Evolutionary conservation across 2,329 filamentous ascomycete genomes (phyloP).

Genomic region (Akanthomyces lecanii): DNA sequence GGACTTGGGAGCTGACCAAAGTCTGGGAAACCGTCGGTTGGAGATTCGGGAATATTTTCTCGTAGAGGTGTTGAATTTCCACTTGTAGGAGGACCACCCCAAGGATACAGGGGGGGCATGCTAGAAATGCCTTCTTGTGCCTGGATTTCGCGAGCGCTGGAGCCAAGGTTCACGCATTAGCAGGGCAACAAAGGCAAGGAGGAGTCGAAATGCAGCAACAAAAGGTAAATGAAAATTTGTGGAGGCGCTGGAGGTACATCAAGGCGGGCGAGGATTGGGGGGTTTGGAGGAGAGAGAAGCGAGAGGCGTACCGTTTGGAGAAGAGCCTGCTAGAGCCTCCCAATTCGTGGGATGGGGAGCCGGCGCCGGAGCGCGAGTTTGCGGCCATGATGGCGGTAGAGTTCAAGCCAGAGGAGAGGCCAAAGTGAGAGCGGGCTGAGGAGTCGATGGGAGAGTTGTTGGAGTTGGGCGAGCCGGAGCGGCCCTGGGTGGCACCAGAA

Average conservation of each 20-base stretch:
- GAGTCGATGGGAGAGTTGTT: constrained; percentile 78
- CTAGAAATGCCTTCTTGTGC: constrained; percentile 83
- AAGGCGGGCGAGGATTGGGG: too few relatives aligned
- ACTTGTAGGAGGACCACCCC: constrained; percentile 94
- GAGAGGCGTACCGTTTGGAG: constrained; percentile 75
- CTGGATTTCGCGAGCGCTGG: constrained; percentile 90
- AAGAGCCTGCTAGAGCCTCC: constrained; percentile 69
- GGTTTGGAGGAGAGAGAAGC: constrained; percentile 11
- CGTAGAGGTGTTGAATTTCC: constrained; percentile 93
- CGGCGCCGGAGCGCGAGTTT: constrained; percentile 73
- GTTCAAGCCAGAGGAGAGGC: constrained; percentile 60
- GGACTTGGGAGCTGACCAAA: constrained; percentile 69
- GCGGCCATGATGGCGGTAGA: constrained; percentile 55
- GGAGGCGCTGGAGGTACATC: not conserved
- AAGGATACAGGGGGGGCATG: constrained; percentile 64
- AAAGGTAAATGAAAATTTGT: not conserved
- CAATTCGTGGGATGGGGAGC: constrained; percentile 94
- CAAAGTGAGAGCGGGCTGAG: constrained; percentile 69
- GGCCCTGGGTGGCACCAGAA: constrained; percentile 55
- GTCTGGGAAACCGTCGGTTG: constrained; percentile 91
- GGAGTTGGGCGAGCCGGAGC: constrained; percentile 75
- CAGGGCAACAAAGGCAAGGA: not conserved
- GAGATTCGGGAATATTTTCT: constrained; percentile 96
- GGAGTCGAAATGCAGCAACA: not conserved
- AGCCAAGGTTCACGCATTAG: not conserved